Conservation (phyloP, 2,329 filamentous ascomycete genomes). For the Paecilomyces niveus region DNA sequence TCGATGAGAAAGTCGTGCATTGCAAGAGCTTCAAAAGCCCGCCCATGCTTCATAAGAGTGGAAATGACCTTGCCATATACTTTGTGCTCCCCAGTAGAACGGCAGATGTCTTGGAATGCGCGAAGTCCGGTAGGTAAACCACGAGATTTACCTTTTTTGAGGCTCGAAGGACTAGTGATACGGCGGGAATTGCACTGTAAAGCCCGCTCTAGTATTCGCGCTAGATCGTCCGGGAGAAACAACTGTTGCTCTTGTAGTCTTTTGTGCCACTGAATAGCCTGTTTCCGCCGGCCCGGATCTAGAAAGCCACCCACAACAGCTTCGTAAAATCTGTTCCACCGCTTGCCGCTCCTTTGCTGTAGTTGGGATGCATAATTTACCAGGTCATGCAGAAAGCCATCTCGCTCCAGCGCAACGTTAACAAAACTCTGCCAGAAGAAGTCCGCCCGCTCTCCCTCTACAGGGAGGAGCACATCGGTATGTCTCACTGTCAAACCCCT, state of each 20-base stretch:
- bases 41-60: slow-evolving; percentile 28
- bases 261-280: slow-evolving; percentile 31
- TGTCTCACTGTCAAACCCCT: slow-evolving; percentile 27
- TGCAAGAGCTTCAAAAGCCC: slow-evolving; percentile 32
- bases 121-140: slow-evolving; percentile 18
- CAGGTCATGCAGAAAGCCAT: slow-evolving; percentile 26
- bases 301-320: slow-evolving; percentile 31
- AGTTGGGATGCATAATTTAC: slow-evolving; percentile 33
- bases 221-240: slow-evolving; percentile 20
- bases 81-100: slow-evolving; percentile 25
- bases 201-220: slow-evolving; percentile 20
- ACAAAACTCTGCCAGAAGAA: slow-evolving; percentile 37
- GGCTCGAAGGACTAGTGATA: slow-evolving; percentile 10
- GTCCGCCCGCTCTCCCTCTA: slow-evolving; percentile 28
- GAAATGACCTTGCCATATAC: slow-evolving; percentile 40
- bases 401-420: slow-evolving; percentile 25
- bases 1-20: slow-evolving; percentile 42
- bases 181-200: slow-evolving; percentile 15
- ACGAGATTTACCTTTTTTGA: slow-evolving; percentile 4
- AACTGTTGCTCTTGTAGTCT: slow-evolving; percentile 32
- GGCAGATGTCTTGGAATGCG: slow-evolving; percentile 38
- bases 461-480: slow-evolving; percentile 26
- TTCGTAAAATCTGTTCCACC: slow-evolving; percentile 30
- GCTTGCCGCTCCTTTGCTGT: slow-evolving; percentile 29
- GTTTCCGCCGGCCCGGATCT: slow-evolving; percentile 17